Evolutionary conservation across 345 rosid species (phyloP), one percentile per base, ranked within the genome.

Genomic region (Ailanthus altissimus): DNA sequence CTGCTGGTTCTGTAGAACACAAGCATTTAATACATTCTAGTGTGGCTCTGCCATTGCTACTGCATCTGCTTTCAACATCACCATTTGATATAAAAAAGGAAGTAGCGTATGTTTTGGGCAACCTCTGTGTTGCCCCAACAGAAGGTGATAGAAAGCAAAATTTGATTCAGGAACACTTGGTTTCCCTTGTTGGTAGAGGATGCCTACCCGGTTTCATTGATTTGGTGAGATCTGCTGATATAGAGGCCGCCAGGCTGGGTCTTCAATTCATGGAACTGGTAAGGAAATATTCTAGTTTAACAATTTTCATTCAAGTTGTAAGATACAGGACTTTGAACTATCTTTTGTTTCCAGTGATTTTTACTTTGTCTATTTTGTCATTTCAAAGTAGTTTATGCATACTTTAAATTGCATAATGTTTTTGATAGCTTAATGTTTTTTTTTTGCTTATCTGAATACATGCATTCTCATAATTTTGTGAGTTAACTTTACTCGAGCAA

Each of bases 221-320:
- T 78, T 79, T 96, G 85, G 90, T 92, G 62, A 90, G 97, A 78
- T 91, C 97, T 74, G 92, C 92, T 28, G 99, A 96, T 79, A 83
- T 76, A 0, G 98, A 93, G 75, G 95, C 95, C 80, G 94, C 94
- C 78, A 85, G 90, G 81, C 84, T 96, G 63, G 99, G 99, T 53
- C 94, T 96, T 87, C 99, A 93, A 46, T 96, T 96, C 81, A 87
- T 93, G 72, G 99, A 96, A 81, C 89, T 96, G 93, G 99, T 96
- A 87, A 90, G 91, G 80, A 68, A 64, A 77, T 76, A 46, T 20
- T 13, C 61, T 67, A 13, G 18, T 63, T n/a, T 45, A 23, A 49
- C 43, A 42, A 32, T 46, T 68, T 78, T 12, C 45, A 18, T 50
- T 49, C 28, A 28, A 28, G 62, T 57, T 43, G 40, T 68, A 57